Evolutionary conservation across 2,329 filamentous ascomycete species (phyloP).

Genomic region (Botrytis fragariae): DNA sequence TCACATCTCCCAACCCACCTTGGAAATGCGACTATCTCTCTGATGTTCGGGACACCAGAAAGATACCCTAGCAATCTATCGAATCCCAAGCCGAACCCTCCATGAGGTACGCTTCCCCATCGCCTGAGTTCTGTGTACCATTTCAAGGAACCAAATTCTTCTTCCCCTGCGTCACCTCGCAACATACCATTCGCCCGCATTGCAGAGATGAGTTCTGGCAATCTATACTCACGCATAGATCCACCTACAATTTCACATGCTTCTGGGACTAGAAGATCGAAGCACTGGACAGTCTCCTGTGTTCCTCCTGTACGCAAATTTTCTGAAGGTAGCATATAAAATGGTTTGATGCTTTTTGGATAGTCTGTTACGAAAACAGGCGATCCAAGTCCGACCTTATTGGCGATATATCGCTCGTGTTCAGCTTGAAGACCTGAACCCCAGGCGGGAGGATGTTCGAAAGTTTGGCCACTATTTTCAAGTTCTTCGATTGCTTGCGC

Average conservation of each 20-base stretch:
- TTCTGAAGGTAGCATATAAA: constrained; percentile 72
- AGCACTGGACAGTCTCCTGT: constrained; percentile 60
- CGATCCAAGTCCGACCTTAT: constrained; percentile 49
- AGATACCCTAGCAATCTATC: constrained; percentile 68
- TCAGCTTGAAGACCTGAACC: constrained; percentile 78
- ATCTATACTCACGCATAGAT: constrained; percentile 66
- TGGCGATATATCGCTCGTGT: constrained; percentile 86
- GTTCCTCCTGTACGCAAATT: constrained; percentile 9
- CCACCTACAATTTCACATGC: constrained; percentile 68
- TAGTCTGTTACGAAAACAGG: constrained; percentile 94
- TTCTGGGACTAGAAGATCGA: constrained; percentile 69
- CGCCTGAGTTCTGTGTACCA: constrained; percentile 70
- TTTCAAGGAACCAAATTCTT: constrained; percentile 50
- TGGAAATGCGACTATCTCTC: constrained; percentile 68
- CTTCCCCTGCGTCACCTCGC: constrained; percentile 28
- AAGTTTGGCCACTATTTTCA: constrained; percentile 55
- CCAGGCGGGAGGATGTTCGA: constrained; percentile 69
- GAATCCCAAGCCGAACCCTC: constrained; percentile 70
- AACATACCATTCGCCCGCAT: constrained; percentile 60
- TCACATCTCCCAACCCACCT: constrained; percentile 49
- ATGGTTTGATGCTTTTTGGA: constrained; percentile 84
- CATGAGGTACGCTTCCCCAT: constrained; percentile 69
- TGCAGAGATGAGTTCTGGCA: constrained; percentile 53
- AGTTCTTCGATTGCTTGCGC: constrained; percentile 71
- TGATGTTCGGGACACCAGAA: constrained; percentile 61